A percentile compares a stretch with the other conserved stretches of the same genome.
These are phyloP conservation scores for Chlamydomonas asymmetrica DNA, from an alignment of 139 green algal species.

Conservation along the genomic window DNA sequence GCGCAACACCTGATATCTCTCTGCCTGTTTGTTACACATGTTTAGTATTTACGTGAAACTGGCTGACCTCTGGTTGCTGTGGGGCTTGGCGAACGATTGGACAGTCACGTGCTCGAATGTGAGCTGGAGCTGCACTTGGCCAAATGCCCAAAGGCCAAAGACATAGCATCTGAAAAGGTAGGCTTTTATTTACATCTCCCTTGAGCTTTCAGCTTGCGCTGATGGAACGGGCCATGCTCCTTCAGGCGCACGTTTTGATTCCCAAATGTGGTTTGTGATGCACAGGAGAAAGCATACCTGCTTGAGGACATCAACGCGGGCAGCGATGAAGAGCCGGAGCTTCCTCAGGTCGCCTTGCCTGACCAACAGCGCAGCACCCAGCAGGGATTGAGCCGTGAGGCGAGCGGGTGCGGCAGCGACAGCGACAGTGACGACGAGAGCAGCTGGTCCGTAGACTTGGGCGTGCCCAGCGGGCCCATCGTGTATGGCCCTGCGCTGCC, in stretches of 20 bases:
- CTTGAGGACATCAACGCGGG: slow-evolving; percentile 15
- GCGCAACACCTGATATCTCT: not conserved
- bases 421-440: not conserved
- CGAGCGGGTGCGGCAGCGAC: not conserved
- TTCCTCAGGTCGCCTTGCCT: not conserved
- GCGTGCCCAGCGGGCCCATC: not conserved
- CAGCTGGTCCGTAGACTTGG: not conserved
- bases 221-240: not conserved
- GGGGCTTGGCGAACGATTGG: not conserved
- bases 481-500: slow-evolving; percentile 4
- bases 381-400: not conserved
- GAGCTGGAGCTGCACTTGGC: slow-evolving; percentile 11
- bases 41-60: not conserved
- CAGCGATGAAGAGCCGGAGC: slow-evolving; percentile 22
- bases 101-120: not conserved
- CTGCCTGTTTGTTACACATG: not conserved
- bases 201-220: not conserved
- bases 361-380: not conserved
- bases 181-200: not conserved
- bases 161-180: not conserved
- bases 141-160: not conserved
- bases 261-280: not conserved
- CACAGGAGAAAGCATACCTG: slow-evolving; percentile 20
- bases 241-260: not conserved
- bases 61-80: not conserved